Evolutionary conservation across 2,329 filamentous ascomycete species (phyloP), one percentile per base, ranked within the genome.

Genomic region (Fusarium domesticum): DNA sequence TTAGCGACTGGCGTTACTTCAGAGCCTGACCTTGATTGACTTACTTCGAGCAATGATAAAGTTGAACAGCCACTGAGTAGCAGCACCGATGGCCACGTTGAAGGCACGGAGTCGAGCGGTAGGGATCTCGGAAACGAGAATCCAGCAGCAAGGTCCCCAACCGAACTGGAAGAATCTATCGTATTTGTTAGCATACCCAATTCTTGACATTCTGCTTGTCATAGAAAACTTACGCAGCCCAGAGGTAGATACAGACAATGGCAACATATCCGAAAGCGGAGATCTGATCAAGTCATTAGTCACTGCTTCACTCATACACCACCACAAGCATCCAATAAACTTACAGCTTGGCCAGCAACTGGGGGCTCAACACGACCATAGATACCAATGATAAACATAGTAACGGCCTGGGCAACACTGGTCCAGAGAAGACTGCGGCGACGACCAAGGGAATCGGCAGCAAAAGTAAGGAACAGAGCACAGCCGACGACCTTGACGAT

Each of bases 41-140:
- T 56, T 51, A 66, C 63, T 81, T 45, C 81, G 70, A 2, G 84
- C 84, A 44, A 88, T 81, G 8, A 87, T 77, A 48, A 88, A 85
- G 61, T 89, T 89, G 65, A 88, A 87, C 5, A 88, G 64, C 84
- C 84, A 87, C 58, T 88, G 83, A 0, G 81, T 85, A 2, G 80
- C 81, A 1, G 84, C 83, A 0, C 77, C 84, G 36, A 88, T 71
- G 2, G 83, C 77, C 6, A 88, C 84, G 57, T 87, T 87, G 53
- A 84, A 68, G 15, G 79, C 80, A 43, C 85, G 71, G 6, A 88
- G 71, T 25, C 84, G 73, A 0, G 82, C 81, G 6, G 81, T 82
- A 0, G 84, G 83, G 45, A 88, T 87, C 64, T 89, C 84, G 18
- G 62, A 65, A 3, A 85, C 77, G 57, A 87, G 81, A 58, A 87